These are phyloP conservation scores for Zygosaccharomyces siamensis DNA, from an alignment of 805 yeast genomes.

Conservation along the genomic window DNA sequence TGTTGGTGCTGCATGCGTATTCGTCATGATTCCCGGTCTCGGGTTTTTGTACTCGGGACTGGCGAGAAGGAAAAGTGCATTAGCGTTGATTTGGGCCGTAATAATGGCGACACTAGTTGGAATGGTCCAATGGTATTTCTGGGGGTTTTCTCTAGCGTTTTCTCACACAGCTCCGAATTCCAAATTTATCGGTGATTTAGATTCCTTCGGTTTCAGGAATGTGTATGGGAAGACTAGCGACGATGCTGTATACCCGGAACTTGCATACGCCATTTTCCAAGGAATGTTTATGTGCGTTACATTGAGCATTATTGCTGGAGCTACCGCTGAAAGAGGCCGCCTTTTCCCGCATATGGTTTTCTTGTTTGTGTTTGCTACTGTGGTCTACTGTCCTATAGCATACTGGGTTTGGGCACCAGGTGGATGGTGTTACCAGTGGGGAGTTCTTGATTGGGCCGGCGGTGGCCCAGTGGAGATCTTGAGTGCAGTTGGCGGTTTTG, in stretches of 20 bases:
- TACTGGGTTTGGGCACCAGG: constrained; percentile 92
- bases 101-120: constrained; percentile 69
- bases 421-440: constrained; percentile 94
- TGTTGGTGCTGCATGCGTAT: constrained; percentile 63
- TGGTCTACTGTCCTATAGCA: constrained; percentile 91
- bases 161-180: constrained; percentile 65
- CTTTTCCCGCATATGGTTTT: constrained; percentile 80
- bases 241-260: constrained; percentile 61
- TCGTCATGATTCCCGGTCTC: constrained; percentile 92
- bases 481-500: constrained; percentile 88
- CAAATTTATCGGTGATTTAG: constrained; percentile 82
- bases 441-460: constrained; percentile 94
- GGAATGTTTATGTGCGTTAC: constrained; percentile 93
- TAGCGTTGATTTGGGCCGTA: constrained; percentile 79
- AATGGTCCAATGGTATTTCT: constrained; percentile 89
- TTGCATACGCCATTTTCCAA: constrained; percentile 81
- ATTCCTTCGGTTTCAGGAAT: constrained; percentile 74
- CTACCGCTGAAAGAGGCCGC: constrained; percentile 89
- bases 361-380: constrained; percentile 80
- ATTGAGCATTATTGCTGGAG: constrained; percentile 85
- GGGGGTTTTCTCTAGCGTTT: constrained; percentile 96
- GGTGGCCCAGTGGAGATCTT: constrained; percentile 96
- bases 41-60: constrained; percentile 90
- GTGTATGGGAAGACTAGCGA: constrained; percentile 46
- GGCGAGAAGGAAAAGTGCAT: constrained; percentile 84